Evolutionary conservation across 352 stramenopile species (phyloP), one percentile per base, ranked within the genome.

Genomic region (Phytophthora cryptogea): DNA sequence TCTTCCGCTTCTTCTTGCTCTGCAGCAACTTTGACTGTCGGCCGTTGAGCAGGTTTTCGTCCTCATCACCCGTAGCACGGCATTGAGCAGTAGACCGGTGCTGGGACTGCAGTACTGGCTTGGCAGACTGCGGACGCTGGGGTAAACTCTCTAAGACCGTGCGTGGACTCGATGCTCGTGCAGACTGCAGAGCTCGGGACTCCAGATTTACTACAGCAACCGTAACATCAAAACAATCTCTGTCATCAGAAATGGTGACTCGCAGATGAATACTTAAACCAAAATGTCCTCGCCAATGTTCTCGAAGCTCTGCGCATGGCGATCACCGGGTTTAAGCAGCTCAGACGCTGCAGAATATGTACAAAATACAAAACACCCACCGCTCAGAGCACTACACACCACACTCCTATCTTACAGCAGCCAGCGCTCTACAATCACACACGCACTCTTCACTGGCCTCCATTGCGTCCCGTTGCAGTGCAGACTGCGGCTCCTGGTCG

Each of bases 61-160:
- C 30, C 26, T 61, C 9, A 9, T 63, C 10, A 47, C 53, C 2
- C 35, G 59, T 20, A 71, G 42, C 17, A 58, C 27, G 9, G 59
- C 53, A 8, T 59, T 44, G 28, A 33, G 74, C 47, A 9, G 16
- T 40, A 17, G 26, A 32, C 20, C 10, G 39, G 30, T 30, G 7
- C 39, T 70, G 46, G 1, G 59, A 54, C 33, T 81, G 66, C n/a
- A 76, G 46, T 14, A 70, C 58, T 2, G 76, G 66, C 37, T 84
- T 88, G 27, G 76, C 78, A 1, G 80, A 87, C 33, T 84, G 74
- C 2, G 78, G 76, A 2, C 78, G 76, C 33, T 49, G 46, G 3
- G 58, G 56, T 11, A 63, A 50, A 28, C 40, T 59, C 8, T 66
- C 30, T 16, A 49, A 46, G 3, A 39, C 17, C 41, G 61, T 16